Evolutionary conservation across 129 eudicot species (phyloP), one percentile per base, ranked within the genome.

Genomic region (Helichrysum umbraculigerum): DNA sequence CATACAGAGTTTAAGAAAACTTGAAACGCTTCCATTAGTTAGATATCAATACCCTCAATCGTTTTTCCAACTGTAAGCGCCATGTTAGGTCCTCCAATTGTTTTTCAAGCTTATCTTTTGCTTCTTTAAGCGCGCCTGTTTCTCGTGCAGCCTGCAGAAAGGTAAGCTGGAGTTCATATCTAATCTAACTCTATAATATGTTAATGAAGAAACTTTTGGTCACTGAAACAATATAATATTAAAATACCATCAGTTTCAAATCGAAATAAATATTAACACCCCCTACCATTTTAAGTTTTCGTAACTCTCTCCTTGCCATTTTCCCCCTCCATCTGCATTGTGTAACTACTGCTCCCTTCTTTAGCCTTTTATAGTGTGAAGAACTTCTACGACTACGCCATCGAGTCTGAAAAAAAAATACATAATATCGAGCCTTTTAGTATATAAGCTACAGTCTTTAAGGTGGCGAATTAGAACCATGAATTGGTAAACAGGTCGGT

Each of bases 21-120:
- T 7, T 57, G 37, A 9, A 71, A 76, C 34, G 80, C 67, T 32
- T 54, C 22, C 25, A 57, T 11, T 41, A 32, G 10, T 41, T 29
- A 64, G 59, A 54, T 21, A 30, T 73, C 30, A 68, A 71, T 19
- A 95, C 99, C 91, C 99, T 85, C 60, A 95, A 80, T n/a, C 99
- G 96, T 72, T 95, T 95, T 87, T 95, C 99, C 77, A 95, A 84
- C 83, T 95, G 99, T 66, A 95, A 82, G 74, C 99, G 99, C 99
- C 90, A 95, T 56, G 94, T 91, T 68, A 91, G 88, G 33, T 95
- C 99, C 83, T 95, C 99, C 84, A 95, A 56, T 69, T 91, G 96
- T 68, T 95, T 95, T 82, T 91, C 94, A 73, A 95, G 93, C 84
- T 95, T 95, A 84, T 95, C 97, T 83, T 95, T 95, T 54, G 99